Evolutionary conservation across 176 grass and related monocot genomes (phyloP).

Genomic region (Lolium rigidum): DNA sequence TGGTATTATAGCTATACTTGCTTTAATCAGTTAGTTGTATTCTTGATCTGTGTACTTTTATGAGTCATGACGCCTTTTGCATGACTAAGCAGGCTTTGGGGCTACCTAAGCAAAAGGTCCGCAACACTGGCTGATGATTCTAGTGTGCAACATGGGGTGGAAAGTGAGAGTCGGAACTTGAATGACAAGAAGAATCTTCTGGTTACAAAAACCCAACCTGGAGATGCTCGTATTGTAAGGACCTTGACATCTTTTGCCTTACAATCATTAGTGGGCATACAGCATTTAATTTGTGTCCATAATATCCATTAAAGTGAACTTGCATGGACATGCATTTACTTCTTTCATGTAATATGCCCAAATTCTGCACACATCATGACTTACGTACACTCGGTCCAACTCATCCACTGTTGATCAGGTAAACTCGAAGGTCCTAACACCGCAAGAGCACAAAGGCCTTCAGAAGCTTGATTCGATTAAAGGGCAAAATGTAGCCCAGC

Average conservation of each 20-base stretch:
- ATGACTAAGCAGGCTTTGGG: slow-evolving; percentile 62
- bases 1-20: slow-evolving; percentile 55
- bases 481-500: slow-evolving; percentile 28
- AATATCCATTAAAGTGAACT: slow-evolving; percentile 41
- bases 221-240: slow-evolving; percentile 36
- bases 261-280: slow-evolving; percentile 12
- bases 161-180: slow-evolving; percentile 12
- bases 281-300: not conserved
- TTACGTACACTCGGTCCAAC: slow-evolving; percentile 3
- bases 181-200: slow-evolving; percentile 28
- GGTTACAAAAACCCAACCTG: not conserved
- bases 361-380: slow-evolving; percentile 24
- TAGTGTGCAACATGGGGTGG: slow-evolving; percentile 20
- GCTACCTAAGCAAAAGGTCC: slow-evolving; percentile 51
- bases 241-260: slow-evolving; percentile 19
- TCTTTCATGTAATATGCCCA: slow-evolving; percentile 26
- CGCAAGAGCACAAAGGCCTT: slow-evolving; percentile 36
- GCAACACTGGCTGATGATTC: slow-evolving; percentile 40
- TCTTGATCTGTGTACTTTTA: slow-evolving; percentile 7
- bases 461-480: slow-evolving; percentile 42
- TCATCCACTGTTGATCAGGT: slow-evolving; percentile 32
- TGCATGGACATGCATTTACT: slow-evolving; percentile 14
- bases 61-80: slow-evolving; percentile 36
- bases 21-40: slow-evolving; percentile 18
- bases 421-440: slow-evolving; percentile 42